Percentiles rank a stretch among this genome's conserved stretches.
Conservation (phyloP, 208 protist genomes). For the Lotmaria passim region DNA sequence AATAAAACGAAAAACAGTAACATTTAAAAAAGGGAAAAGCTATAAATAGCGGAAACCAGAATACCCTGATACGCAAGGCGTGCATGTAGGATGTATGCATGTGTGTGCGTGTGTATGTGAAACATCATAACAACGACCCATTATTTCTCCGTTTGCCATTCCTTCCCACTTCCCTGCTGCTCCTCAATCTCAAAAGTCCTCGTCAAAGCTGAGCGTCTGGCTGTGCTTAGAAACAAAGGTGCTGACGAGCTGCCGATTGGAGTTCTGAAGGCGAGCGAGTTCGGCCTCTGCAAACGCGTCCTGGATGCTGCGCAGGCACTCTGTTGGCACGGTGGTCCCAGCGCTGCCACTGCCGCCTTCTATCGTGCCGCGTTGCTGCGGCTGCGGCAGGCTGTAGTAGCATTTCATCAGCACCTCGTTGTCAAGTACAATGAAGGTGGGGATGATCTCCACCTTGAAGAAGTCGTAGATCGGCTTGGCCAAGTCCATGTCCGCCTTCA, state of each 20-base stretch:
- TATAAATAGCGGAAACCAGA: too few species aligned
- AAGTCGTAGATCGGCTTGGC: conserved; percentile 72
- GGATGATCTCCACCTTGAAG: conserved; percentile 80
- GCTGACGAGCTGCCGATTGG: conserved; percentile 50
- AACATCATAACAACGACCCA: neutral
- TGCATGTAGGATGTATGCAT: too few species aligned
- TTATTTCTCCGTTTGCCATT: too few species aligned
- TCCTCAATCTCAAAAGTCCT: too few species aligned
- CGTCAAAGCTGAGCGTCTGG: conserved; percentile 66
- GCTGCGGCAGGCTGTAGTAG: conserved; percentile 27
- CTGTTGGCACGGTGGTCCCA: conserved; percentile 10
- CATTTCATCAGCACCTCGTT: conserved; percentile 55
- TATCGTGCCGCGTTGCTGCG: conserved; percentile 19
- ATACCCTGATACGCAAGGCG: too few species aligned
- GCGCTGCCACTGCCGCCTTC: conserved; percentile 10
- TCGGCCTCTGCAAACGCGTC: conserved; percentile 49
- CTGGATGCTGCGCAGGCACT: conserved; percentile 25
- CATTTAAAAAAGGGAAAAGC: too few species aligned
- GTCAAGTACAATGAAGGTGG: conserved; percentile 80
- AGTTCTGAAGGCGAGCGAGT: conserved; percentile 77
- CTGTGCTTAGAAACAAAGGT: conserved; percentile 77
- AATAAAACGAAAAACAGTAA: neutral
- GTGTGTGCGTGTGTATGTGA: too few species aligned
- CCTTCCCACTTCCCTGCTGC: too few species aligned
- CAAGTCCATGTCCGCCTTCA: conserved; percentile 88